A percentile compares a stretch with the other conserved stretches of the same genome.
Conservation (phyloP, 2,329 filamentous ascomycete genomes). For the Aspergillus carbonarius region DNA sequence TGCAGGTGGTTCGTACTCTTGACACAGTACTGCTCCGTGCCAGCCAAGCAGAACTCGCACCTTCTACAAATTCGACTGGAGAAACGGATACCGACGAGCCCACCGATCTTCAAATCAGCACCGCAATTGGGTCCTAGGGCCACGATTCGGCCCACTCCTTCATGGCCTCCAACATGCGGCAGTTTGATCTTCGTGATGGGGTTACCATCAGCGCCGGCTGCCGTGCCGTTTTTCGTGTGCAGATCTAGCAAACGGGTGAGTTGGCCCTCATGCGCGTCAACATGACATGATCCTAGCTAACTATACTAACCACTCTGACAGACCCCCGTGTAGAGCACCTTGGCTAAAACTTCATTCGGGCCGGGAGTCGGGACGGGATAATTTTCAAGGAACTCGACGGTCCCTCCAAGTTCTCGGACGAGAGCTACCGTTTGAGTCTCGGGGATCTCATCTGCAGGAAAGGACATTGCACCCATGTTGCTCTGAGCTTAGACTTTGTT, state of each 20-base stretch:
- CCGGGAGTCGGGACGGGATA: slow-evolving; percentile 44
- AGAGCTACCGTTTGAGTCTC: slow-evolving; percentile 42
- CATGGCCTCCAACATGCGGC: slow-evolving; percentile 48
- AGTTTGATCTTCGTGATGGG: slow-evolving; percentile 48
- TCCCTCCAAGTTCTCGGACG: slow-evolving; percentile 41
- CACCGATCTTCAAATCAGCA: slow-evolving; percentile 38
- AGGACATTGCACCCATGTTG: neutral
- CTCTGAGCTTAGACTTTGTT: neutral
- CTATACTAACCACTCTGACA: slow-evolving; percentile 43
- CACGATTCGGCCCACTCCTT: slow-evolving; percentile 46
- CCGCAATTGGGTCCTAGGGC: slow-evolving; percentile 38
- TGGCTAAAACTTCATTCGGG: slow-evolving; percentile 45
- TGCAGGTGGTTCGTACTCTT: slow-evolving; percentile 47
- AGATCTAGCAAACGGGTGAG: slow-evolving; percentile 30
- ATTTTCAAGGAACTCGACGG: slow-evolving; percentile 41
- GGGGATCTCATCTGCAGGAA: neutral
- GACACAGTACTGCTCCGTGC: slow-evolving; percentile 43
- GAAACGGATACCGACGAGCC: slow-evolving; percentile 47
- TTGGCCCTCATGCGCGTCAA: neutral
- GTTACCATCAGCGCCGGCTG: slow-evolving; percentile 38
- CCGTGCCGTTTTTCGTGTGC: slow-evolving; percentile 42
- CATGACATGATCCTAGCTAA: neutral
- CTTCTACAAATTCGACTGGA: slow-evolving; percentile 43
- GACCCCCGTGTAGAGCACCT: slow-evolving; percentile 47
- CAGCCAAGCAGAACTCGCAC: slow-evolving; percentile 46